Evolutionary conservation across 768 basidiomycete genomes (phyloP).

Genomic region (Dendrothele bispora): DNA sequence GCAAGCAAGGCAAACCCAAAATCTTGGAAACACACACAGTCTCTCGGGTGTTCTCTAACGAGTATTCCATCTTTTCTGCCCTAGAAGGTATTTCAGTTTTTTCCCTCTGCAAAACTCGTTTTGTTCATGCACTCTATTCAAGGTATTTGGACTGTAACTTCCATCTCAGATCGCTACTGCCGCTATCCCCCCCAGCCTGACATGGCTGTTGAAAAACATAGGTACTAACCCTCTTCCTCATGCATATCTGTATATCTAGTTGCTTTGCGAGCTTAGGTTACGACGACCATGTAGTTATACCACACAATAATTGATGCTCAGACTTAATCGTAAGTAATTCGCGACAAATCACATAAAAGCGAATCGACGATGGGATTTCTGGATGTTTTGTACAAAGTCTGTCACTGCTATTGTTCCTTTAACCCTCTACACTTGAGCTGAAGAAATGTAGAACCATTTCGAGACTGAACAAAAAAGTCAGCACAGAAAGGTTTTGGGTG

Average conservation of each 20-base stretch:
- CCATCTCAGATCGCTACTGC: conserved; percentile 87
- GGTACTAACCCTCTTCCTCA: background rate
- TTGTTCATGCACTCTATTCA: conserved; percentile 9
- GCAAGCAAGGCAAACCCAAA: conserved; percentile 69
- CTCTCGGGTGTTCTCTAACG: conserved; percentile 67
- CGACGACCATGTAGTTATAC: background rate
- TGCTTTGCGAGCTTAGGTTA: too few species aligned
- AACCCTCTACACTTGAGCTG: conserved; percentile 69
- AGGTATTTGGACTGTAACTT: conserved; percentile 93
- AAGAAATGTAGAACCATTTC: conserved; percentile 95
- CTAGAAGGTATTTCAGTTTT: conserved; percentile 71
- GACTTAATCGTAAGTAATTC: background rate
- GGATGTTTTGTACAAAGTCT: background rate
- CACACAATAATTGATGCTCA: background rate
- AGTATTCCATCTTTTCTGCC: conserved; percentile 91
- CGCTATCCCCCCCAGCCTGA: conserved; percentile 81
- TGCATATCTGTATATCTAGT: too few species aligned
- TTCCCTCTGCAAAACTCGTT: background rate
- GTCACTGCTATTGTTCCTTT: background rate
- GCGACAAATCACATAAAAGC: too few species aligned
- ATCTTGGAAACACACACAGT: conserved; percentile 93
- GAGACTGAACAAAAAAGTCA: conserved; percentile 50
- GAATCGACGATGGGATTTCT: background rate
- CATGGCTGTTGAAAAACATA: conserved; percentile 23
- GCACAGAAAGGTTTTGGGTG: conserved; percentile 9